phyloP scores from a whole-genome alignment of 2,329 filamentous ascomycete genomes.

The Microdochium paspali region DNA sequence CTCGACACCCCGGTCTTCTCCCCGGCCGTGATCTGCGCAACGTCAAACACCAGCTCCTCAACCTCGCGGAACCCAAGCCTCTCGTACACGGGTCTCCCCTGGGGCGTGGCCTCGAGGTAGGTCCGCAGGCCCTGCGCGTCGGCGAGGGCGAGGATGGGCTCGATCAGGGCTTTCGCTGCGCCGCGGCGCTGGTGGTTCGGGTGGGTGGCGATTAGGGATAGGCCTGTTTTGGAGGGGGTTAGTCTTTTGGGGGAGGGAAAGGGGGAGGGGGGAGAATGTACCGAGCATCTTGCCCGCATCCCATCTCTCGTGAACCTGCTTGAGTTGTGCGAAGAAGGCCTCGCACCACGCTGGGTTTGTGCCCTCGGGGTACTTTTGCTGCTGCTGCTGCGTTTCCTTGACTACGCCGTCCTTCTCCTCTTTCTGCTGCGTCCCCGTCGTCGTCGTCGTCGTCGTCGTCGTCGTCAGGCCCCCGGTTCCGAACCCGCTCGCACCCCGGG shows the following conservation, averaged over 20 bases:
- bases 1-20: conserved; percentile 7
- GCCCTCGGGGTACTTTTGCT: conserved; percentile 23
- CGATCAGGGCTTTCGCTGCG: conserved; percentile 21
- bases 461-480: conserved; percentile 5
- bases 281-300: conserved; percentile 21
- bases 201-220: conserved; percentile 23
- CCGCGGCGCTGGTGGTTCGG: conserved; percentile 24
- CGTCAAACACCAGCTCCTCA: conserved; percentile 17
- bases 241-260: neutral
- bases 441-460: conserved; percentile 1
- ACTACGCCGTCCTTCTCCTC: neutral
- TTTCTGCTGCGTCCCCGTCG: conserved; percentile 1
- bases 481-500: conserved; percentile 10
- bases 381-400: conserved; percentile 5
- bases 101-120: conserved; percentile 27
- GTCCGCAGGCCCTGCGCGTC: conserved; percentile 19
- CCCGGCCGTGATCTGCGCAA: conserved; percentile 8
- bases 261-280: no score
- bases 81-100: conserved; percentile 24
- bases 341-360: conserved; percentile 15
- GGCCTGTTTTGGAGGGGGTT: conserved; percentile 12
- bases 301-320: conserved; percentile 16
- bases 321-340: conserved; percentile 19
- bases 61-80: conserved; percentile 25
- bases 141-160: conserved; percentile 23